Evolutionary conservation across 2,329 filamentous ascomycete genomes (phyloP).

Genomic region (Cladophialophora yegresii): DNA sequence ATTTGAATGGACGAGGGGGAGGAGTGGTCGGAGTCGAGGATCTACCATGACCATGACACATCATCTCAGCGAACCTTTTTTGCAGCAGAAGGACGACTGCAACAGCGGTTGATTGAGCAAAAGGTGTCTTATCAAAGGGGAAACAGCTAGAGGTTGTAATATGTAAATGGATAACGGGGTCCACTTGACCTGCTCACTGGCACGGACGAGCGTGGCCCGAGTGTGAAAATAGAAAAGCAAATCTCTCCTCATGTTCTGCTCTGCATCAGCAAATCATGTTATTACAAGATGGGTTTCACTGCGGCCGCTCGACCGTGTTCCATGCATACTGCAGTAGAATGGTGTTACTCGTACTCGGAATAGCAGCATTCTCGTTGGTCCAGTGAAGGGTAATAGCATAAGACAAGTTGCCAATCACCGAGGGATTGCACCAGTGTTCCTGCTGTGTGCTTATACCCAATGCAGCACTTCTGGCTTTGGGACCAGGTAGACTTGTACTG

Average conservation of each 20-base stretch:
- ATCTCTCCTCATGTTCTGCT: constrained; percentile 20
- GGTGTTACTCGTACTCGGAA: background rate
- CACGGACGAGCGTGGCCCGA: background rate
- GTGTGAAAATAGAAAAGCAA: constrained; percentile 21
- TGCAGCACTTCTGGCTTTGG: background rate
- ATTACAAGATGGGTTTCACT: background rate
- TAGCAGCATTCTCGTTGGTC: background rate
- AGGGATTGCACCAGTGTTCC: background rate
- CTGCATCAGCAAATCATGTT: background rate
- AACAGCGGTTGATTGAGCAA: background rate
- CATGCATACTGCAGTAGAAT: background rate
- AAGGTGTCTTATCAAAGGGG: background rate
- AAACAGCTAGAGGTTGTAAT: constrained; percentile 5
- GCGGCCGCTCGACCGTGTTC: too few relatives aligned
- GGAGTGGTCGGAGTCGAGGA: constrained; percentile 1
- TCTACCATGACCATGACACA: constrained; percentile 2
- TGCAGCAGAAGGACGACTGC: background rate
- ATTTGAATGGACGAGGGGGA: constrained; percentile 8
- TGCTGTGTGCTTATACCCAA: background rate
- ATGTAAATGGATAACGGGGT: constrained; percentile 7
- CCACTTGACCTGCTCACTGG: background rate
- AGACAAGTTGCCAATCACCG: background rate
- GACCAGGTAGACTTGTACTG: background rate
- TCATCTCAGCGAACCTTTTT: background rate
- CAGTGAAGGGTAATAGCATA: background rate